Base-by-base conservation (phyloP, 441 rosid species). In the Gossypium aridum region DNA sequence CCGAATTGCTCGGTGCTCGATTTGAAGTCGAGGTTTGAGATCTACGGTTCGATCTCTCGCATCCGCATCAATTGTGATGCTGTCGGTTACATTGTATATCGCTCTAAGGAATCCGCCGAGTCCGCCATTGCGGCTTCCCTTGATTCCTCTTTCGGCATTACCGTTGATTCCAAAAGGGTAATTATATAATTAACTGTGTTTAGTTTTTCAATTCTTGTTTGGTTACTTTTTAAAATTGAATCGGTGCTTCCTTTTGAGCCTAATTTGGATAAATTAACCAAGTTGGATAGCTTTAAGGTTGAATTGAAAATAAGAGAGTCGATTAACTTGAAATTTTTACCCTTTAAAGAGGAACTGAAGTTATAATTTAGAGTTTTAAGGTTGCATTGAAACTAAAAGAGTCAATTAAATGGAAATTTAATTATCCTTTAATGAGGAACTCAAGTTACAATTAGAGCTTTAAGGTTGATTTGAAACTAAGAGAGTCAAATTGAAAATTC, bases 21-120 rank as follows among this genome's bases (percentile, higher is more conserved):
- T 80, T 85, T 94, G 62, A 92, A 94, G 83, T 91, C 94, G 3
- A 87, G 94, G 78, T 91, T 94, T 85, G 95, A 91, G 95, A 89
- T 94, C 84, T 91, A 92, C 87, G 97, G 98, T n/a, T 64, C 95
- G 1, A 88, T 92, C 59, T 92, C 97, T 45, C 88, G 97, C 72
- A 90, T 89, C 79, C 91, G 97, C 60, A 91, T 94, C 78, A 91
- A 88, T 74, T 82, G 87, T 4, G 90, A 89, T 59, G 87, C 85
- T 56, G 79, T 84, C 59, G 97, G 97, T 5, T 81, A 75, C 77
- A 77, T 94, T 69, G 74, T 85, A 0, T 94, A 76, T 68, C 91
- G 98, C 56, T 81, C 90, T 7, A 84, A 81, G 75, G 97, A 91
- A 56, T 83, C 96, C 51, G 97, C 89, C 7, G 96, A 88, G 64